phyloP scores from a whole-genome alignment of 768 basidiomycete genomes.

The Calocybe gangraenosa region DNA sequence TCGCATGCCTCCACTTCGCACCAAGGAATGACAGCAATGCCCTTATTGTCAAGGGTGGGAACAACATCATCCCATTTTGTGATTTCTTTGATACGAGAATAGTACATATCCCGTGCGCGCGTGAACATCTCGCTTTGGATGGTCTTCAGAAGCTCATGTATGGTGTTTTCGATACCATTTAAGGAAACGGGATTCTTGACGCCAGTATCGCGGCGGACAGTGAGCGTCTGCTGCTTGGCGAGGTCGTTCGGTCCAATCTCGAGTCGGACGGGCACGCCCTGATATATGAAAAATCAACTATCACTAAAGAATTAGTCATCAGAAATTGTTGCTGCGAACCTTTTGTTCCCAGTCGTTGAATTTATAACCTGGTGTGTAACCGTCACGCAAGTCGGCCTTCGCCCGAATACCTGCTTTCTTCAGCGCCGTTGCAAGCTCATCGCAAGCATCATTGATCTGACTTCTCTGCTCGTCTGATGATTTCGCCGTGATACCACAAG shows the following conservation, averaged over 20 bases:
- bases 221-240: slow-evolving; percentile 72
- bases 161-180: slow-evolving; percentile 34
- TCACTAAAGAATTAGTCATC: slow-evolving; percentile 1
- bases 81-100: slow-evolving; percentile 65
- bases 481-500: slow-evolving; percentile 91
- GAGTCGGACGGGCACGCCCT: slow-evolving; percentile 96
- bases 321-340: slow-evolving; percentile 35
- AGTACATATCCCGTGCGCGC: slow-evolving; percentile 71
- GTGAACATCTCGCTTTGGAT: slow-evolving; percentile 90
- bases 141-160: slow-evolving; percentile 69
- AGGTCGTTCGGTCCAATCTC: slow-evolving; percentile 96
- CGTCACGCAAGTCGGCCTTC: slow-evolving; percentile 89
- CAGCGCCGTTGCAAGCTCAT: slow-evolving; percentile 69
- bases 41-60: slow-evolving; percentile 85
- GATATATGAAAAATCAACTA: slow-evolving; percentile 2
- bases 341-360: slow-evolving; percentile 99
- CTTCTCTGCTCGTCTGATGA: slow-evolving; percentile 62
- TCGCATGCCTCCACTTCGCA: slow-evolving; percentile 92
- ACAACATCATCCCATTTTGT: slow-evolving; percentile 92
- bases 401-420: slow-evolving; percentile 74
- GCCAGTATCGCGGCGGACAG: slow-evolving; percentile 72
- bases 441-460: slow-evolving; percentile 73
- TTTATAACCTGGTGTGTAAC: slow-evolving; percentile 98
- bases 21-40: slow-evolving; percentile 90
- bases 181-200: slow-evolving; percentile 42